Base-by-base conservation (phyloP, 768 basidiomycete species). In the Termitomyces sp. region DNA sequence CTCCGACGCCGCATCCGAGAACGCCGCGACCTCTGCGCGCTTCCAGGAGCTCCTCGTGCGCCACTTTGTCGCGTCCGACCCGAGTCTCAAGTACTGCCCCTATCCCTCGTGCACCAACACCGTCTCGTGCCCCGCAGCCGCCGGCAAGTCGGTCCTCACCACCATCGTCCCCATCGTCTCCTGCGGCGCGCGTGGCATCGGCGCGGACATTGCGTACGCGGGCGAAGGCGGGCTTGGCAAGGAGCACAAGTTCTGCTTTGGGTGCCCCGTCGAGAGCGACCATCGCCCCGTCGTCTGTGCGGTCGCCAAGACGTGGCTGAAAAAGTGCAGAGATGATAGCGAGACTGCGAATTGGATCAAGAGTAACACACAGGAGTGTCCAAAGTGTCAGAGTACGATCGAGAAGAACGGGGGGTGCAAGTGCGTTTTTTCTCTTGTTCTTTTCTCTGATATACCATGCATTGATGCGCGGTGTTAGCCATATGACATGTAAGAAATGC, bases 341-440 rank as follows among this genome's bases (percentile, higher is more conserved):
- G 97, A 99, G 76, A 99, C 97, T 18, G 93, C 94, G 26, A 98
- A 99, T 71, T 99, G 97, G 97, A 94, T 99, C 78, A 94, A 92
- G 83, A 97, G 94, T 62, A 98, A 99, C 70, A 99, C 97, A 43
- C 98, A 99, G 78, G 97, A 99, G 72, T 99, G 97, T 70, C 79
- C 85, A 20, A 88, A 94, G 69, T 99, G 97, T 70, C 88, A 93
- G 70, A 94, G 93, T 65, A 98, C 97, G 54, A 99, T 99, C 58
- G 97, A 99, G 83, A 99, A 99, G 88, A 98, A 98, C 63, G 97
- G 97, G 9, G 97, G 97, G 13, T 99, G 97, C 94, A 98, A 99
- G 94, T 98, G 68, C 68, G 94, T 87, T 14, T 48, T 44, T 54
- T 46, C n/a, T n/a, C n/a, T n/a, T n/a, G n/a, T 40, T 57, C n/a